phyloP scores from a whole-genome alignment of 2,329 filamentous ascomycete genomes.

The Aspergillus ustus region DNA sequence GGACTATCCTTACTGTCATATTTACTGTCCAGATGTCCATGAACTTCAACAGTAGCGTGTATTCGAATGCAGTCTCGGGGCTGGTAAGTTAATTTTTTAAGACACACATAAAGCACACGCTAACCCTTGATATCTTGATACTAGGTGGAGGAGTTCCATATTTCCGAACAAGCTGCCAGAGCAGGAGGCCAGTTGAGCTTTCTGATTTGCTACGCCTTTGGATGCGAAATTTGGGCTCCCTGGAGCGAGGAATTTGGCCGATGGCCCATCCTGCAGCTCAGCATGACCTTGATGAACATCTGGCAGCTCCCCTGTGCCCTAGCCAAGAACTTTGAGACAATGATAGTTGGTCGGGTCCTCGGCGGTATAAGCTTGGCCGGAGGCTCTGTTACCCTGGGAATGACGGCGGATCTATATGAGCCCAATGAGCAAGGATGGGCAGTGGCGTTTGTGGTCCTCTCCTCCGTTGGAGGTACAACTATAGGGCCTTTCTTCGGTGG shows the following conservation, averaged over 20 bases:
- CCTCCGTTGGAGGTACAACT: constrained; percentile 76
- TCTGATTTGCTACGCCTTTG: constrained; percentile 78
- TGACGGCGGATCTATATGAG: constrained; percentile 77
- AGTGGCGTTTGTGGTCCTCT: constrained; percentile 76
- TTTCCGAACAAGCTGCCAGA: constrained; percentile 70
- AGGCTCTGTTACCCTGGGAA: constrained; percentile 73
- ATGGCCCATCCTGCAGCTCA: constrained; percentile 74
- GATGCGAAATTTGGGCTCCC: constrained; percentile 84
- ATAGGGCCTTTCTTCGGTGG: constrained; percentile 60
- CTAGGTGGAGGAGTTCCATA: constrained; percentile 62
- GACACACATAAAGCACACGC: too few species aligned
- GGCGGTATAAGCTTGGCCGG: constrained; percentile 73
- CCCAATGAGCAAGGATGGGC: constrained; percentile 73
- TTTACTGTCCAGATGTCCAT: constrained; percentile 76
- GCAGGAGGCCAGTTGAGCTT: constrained; percentile 74
- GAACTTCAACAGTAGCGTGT: constrained; percentile 78
- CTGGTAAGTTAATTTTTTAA: constrained; percentile 44
- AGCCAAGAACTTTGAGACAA: constrained; percentile 71
- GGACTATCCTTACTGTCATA: constrained; percentile 72
- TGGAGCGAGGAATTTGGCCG: constrained; percentile 87
- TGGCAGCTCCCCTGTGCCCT: constrained; percentile 75
- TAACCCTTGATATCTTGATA: too few species aligned
- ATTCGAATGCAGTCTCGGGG: constrained; percentile 70
- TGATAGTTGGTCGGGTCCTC: constrained; percentile 70
- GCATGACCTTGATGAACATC: constrained; percentile 75